Evolutionary conservation across 768 basidiomycete genomes (phyloP).

Genomic region (Boletus reticuloceps): DNA sequence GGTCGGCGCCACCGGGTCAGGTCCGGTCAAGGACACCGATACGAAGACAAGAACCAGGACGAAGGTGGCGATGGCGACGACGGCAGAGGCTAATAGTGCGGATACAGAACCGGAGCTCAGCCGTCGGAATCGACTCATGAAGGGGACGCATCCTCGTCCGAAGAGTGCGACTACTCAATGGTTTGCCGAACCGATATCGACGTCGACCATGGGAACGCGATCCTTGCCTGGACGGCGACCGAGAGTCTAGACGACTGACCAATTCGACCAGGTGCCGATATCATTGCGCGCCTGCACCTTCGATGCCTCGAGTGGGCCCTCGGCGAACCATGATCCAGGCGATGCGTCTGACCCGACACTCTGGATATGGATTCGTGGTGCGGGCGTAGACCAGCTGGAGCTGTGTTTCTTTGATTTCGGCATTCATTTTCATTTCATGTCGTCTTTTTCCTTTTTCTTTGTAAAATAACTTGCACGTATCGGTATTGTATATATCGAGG

Average conservation of each 20-base stretch:
- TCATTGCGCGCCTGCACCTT: background rate
- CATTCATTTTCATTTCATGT: background rate
- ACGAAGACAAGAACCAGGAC: background rate
- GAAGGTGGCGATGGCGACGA: background rate
- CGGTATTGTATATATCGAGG: slow-evolving; percentile 1
- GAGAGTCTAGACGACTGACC: background rate
- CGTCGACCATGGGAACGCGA: slow-evolving; percentile 5
- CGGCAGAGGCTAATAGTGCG: background rate
- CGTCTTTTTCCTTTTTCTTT: background rate
- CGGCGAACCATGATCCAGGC: no score
- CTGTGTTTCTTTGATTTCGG: slow-evolving; percentile 1
- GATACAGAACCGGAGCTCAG: background rate
- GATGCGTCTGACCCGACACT: no score
- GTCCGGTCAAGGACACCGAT: background rate
- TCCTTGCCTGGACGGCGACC: slow-evolving; percentile 6
- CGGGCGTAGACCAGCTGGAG: background rate
- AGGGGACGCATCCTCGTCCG: background rate
- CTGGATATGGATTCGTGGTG: background rate
- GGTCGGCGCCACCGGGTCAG: slow-evolving; percentile 14
- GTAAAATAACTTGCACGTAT: background rate
- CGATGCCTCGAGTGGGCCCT: no score
- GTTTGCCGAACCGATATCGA: background rate
- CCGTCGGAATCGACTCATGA: background rate
- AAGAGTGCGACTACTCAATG: background rate
- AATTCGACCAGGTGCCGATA: background rate